Evolutionary conservation across 768 basidiomycete genomes (phyloP), one percentile per base, ranked within the genome.

Genomic region (Boletus sp.): DNA sequence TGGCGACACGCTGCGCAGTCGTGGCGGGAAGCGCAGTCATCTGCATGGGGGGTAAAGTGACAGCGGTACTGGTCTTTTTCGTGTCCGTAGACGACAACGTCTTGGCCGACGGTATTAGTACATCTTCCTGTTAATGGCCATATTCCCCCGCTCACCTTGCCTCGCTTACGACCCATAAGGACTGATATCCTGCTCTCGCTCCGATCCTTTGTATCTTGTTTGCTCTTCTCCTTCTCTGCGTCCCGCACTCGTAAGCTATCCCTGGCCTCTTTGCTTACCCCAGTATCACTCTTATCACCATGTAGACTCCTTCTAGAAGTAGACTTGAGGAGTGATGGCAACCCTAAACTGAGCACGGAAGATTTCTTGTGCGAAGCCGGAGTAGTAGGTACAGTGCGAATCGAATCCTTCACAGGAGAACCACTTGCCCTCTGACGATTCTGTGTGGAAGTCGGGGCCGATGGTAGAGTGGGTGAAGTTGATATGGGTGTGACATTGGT

Each of bases 101-200:
- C 93, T 94, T 67, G 46, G 38, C 38, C 45, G 10, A 51, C 17
- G 2, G 4, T 13, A 58, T 67, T 47, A 67, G 60, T 35, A 39
- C 32, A 45, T 47, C n/a, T 38, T 38, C 11, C 42, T 5, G 21
- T 25, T 35, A 38, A 40, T 33, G 33, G 40, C 40, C 55, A 57
- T 32, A 33, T 55, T 46, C 19, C 23, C 23, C n/a, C 47, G 70
- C 76, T 64, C 64, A 94, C 93, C 84, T 96, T 95, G 72, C 93
- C 94, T 48, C 93, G 80, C 69, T 88, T 93, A 66, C 93, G 79
- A 34, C 90, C 89, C 79, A 95, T 91, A 53, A 94, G 74, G 27
- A 85, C 83, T 11, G 92, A 91, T 60, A 94, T 93, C 64, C 92
- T 81, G 65, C 92, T 92, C 73, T 93, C 90, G 60, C 91, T 93